phyloP scores from a whole-genome alignment of 805 yeast species.

The Metschnikowia aberdeeniae region DNA sequence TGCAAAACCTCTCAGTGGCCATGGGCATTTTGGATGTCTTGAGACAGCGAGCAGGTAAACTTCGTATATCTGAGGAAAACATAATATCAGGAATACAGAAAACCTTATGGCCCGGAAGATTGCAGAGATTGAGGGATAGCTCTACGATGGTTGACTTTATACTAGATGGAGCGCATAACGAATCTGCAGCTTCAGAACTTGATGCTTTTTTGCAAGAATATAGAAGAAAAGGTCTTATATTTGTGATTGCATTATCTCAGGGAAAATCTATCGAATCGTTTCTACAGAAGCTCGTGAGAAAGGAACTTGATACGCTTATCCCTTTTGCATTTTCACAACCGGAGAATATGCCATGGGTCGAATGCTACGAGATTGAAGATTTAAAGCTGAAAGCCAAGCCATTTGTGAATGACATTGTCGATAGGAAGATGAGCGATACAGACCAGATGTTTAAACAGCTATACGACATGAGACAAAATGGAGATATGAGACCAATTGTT shows the following conservation, averaged over 20 bases:
- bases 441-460: slow-evolving; percentile 7
- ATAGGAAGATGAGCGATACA: neutral
- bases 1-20: slow-evolving; percentile 65
- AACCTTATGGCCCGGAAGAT: slow-evolving; percentile 84
- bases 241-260: slow-evolving; percentile 69
- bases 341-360: slow-evolving; percentile 94
- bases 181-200: slow-evolving; percentile 75
- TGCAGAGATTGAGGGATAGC: slow-evolving; percentile 44
- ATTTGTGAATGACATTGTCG: slow-evolving; percentile 20
- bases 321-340: slow-evolving; percentile 65
- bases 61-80: slow-evolving; percentile 26
- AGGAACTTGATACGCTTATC: slow-evolving; percentile 50
- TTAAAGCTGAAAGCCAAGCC: slow-evolving; percentile 26
- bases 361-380: slow-evolving; percentile 37
- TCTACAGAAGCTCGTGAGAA: slow-evolving; percentile 45
- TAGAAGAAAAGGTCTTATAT: slow-evolving; percentile 39
- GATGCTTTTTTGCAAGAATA: slow-evolving; percentile 43
- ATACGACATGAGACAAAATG: slow-evolving; percentile 12
- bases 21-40: slow-evolving; percentile 47
- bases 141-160: slow-evolving; percentile 35
- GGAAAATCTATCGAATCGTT: slow-evolving; percentile 61
- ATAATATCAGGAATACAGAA: slow-evolving; percentile 49
- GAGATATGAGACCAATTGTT: slow-evolving; percentile 30
- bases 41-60: slow-evolving; percentile 16
- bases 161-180: slow-evolving; percentile 93